Evolutionary conservation across 768 basidiomycete genomes (phyloP), one percentile per base, ranked within the genome.

Genomic region (Podaxis sp.): DNA sequence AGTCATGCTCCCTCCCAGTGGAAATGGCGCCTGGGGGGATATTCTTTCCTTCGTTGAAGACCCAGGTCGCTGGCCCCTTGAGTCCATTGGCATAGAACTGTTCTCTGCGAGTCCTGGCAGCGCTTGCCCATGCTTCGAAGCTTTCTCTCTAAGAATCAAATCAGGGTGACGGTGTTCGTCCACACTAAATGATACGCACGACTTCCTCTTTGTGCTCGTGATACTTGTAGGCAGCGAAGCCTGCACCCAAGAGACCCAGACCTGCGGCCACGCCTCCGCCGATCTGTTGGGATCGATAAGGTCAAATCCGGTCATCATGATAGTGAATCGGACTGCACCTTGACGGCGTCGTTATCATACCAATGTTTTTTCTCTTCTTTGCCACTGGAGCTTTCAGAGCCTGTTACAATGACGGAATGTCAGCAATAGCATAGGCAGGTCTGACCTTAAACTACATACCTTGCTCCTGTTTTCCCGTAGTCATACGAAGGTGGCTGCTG

Each of bases 201-300:
- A 89, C 80, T 63, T 89, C 85, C 53, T 84, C 74, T 41, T 74
- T 78, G 66, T 88, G 77, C 65, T 83, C 77, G 65, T 89, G 85
- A 2, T 82, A 64, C 60, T 87, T 85, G 73, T 77, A 85, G 2
- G 83, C 84, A 33, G 68, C 70, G 57, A 75, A 67, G 3, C 86
- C 89, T 7, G 72, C 86, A 58, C 78, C 87, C 17, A 87, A 52
- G 24, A 75, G 68, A 17, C 80, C 85, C n/a, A 75, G 70, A 0
- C 86, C 89, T 1, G 78, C 85, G 38, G 80, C 73, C 29, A 91
- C 57, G 24, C 86, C 89, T 19, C 86, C 90, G 19, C 85, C 90
- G 62, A 90, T 68, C 89, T 91, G 66, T 33, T 41, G 43, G 56
- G 47, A n/a, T 57, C 56, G 51, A 22, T n/a, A 12, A 55, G 17